Base-by-base conservation (phyloP, 345 rosid genomes). In the Turnera subulata region DNA sequence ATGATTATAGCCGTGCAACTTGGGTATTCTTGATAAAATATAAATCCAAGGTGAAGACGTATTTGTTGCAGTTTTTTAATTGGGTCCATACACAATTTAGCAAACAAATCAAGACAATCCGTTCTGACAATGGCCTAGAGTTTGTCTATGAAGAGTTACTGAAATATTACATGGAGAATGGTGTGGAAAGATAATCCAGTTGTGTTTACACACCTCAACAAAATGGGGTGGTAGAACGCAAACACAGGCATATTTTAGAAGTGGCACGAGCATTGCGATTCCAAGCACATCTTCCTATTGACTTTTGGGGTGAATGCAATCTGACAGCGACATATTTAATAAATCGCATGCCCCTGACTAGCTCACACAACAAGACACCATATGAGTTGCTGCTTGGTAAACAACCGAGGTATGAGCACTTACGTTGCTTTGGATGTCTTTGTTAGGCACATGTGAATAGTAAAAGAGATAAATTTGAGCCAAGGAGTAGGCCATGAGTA, bases 321-420 rank as follows among this genome's bases (percentile, higher is more conserved):
- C 35, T 3, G 4, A 29, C 35, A 4, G 8, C 8, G 4, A 29
- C 35, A 29, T 29, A 29, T 8, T 29, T 3, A 8, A 29, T 29
- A 3, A 29, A 29, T 29, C 58, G 70, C 43, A 47, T 49, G 44
- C n/a, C n/a, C n/a, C n/a, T n/a, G n/a, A n/a, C n/a, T n/a, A n/a
- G n/a, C n/a, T n/a, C n/a, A n/a, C n/a, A n/a, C n/a, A n/a, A n/a
- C n/a, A n/a, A n/a, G n/a, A n/a, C n/a, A n/a, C n/a, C n/a, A n/a
- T n/a, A n/a, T n/a, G n/a, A n/a, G n/a, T n/a, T n/a, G n/a, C n/a
- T n/a, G n/a, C n/a, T n/a, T n/a, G n/a, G n/a, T n/a, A n/a, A n/a
- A n/a, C n/a, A n/a, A n/a, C n/a, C n/a, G n/a, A n/a, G n/a, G n/a
- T n/a, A n/a, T n/a, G n/a, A n/a, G n/a, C n/a, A n/a, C n/a, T n/a